Base-by-base conservation (phyloP, 305 asterid genomes). In the Salvia sclarea region DNA sequence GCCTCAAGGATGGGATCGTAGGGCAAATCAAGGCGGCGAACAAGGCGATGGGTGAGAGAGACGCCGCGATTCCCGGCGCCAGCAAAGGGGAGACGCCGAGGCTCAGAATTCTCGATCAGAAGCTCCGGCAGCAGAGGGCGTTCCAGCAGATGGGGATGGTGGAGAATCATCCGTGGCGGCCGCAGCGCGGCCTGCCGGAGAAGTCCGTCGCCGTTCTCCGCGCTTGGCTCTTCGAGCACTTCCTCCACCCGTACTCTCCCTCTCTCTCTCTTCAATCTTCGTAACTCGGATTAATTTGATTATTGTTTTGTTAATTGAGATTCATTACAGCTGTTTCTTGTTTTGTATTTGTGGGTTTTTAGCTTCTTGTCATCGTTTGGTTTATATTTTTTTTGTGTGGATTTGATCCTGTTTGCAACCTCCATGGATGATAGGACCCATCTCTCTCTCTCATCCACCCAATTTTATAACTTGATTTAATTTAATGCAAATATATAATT, bases 141-240 rank as follows among this genome's bases (percentile, higher is more conserved):
- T 71, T 83, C 8, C 98, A 91, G 50, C 98, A 94, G 59, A 84
- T 86, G 86, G 81, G 77, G 74, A 61, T 83, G 84, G 85, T 83
- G 90, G 97, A 91, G 49, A 76, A 48, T 56, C 95, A 89, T 67
- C 97, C 98, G 6, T 93, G 98, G 98, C 69, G 97, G 62, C 97
- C 98, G 0, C 97, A 91, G 58, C 86, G 97, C 0, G 98, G 97
- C 18, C 63, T 93, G 4, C 98, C 98, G 3, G 97, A 93, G 43
- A 69, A 93, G 72, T 83, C 98, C 2, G 98, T 93, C 3, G 88
- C 96, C 25, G 86, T 88, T 22, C 97, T 91, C 43, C 89, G 98
- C 0, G 96, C 96, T 4, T 94, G 98, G 98, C 96, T 94, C 25
- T 94, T 94, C 65, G 96, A 94, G 52, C 98, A 94, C 87, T 94